These are phyloP conservation scores for Emiliania huxleyi DNA, from an alignment of 78 protist genomes.

Conservation along the genomic window DNA sequence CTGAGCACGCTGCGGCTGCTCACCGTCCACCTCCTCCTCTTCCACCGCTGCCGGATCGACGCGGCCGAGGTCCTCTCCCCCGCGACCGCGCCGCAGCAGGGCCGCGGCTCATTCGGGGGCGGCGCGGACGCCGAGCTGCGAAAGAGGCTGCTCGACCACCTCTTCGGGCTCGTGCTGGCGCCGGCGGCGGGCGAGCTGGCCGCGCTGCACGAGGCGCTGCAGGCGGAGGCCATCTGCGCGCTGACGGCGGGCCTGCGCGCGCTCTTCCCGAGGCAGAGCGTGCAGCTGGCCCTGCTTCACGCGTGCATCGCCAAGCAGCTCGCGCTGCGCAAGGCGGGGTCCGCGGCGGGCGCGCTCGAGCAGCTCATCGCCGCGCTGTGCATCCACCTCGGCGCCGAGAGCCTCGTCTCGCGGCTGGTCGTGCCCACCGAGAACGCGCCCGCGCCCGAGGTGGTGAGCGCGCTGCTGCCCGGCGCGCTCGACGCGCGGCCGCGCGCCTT, in stretches of 20 bases:
- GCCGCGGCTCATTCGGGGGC: too few species aligned
- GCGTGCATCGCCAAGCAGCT: not conserved
- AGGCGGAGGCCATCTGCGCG: not conserved
- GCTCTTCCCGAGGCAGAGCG: not conserved
- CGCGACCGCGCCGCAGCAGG: not conserved
- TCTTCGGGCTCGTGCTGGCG: not conserved
- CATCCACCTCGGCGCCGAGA: not conserved
- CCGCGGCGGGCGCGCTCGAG: not conserved
- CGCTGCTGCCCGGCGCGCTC: not conserved
- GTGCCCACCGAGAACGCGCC: not conserved
- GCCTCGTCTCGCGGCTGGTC: not conserved
- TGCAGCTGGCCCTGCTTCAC: not conserved
- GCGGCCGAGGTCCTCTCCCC: not conserved
- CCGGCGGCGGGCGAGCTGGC: not conserved
- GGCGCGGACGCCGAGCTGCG: not conserved
- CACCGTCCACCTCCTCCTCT: slow-evolving; percentile 1
- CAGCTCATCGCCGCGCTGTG: not conserved
- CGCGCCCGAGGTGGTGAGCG: not conserved
- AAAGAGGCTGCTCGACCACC: not conserved
- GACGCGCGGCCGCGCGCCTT: not conserved
- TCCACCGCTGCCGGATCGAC: not conserved
- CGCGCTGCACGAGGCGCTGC: not conserved
- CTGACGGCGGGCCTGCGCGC: not conserved
- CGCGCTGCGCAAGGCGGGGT: too few species aligned
- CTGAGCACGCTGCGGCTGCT: not conserved